Percentiles rank a stretch among this genome's conserved stretches.
Conservation (phyloP, 441 rosid species). For the Croton laevigatus region DNA sequence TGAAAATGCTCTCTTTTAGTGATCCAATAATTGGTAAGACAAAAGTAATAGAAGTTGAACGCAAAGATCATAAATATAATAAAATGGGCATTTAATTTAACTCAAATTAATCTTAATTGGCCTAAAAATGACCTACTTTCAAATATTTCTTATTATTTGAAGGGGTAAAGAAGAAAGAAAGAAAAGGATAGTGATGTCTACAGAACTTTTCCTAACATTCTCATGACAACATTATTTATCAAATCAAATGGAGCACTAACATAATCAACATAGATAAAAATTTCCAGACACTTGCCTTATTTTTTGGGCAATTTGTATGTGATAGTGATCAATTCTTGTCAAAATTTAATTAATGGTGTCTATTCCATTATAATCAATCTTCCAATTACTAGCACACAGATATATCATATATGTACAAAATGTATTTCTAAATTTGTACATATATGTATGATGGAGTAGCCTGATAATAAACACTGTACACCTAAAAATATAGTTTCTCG, state of each 20-base stretch:
- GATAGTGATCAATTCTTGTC: constrained; percentile 1
- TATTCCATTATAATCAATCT: constrained; percentile 7
- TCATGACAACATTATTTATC: background rate
- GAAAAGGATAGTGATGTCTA: background rate
- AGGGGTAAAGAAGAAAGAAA: too few relatives aligned
- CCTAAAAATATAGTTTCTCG: too few relatives aligned
- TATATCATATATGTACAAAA: too few relatives aligned
- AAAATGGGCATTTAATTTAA: too few relatives aligned
- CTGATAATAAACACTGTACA: too few relatives aligned
- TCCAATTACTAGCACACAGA: too few relatives aligned
- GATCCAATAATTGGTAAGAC: background rate
- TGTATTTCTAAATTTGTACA: too few relatives aligned
- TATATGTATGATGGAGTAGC: too few relatives aligned
- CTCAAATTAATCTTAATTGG: background rate
- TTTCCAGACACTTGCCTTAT: constrained; percentile 20
- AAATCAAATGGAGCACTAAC: constrained; percentile 20
- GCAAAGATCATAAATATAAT: too few relatives aligned
- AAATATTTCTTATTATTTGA: background rate
- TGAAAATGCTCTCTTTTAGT: background rate
- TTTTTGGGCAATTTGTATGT: background rate
- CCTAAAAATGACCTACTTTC: constrained; percentile 8
- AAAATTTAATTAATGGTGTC: background rate
- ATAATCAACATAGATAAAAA: constrained; percentile 16
- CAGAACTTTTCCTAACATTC: background rate
- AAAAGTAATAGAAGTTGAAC: background rate